These are phyloP conservation scores for Solanum paucissectum DNA, from an alignment of 257 asterid species.

Conservation along the genomic window DNA sequence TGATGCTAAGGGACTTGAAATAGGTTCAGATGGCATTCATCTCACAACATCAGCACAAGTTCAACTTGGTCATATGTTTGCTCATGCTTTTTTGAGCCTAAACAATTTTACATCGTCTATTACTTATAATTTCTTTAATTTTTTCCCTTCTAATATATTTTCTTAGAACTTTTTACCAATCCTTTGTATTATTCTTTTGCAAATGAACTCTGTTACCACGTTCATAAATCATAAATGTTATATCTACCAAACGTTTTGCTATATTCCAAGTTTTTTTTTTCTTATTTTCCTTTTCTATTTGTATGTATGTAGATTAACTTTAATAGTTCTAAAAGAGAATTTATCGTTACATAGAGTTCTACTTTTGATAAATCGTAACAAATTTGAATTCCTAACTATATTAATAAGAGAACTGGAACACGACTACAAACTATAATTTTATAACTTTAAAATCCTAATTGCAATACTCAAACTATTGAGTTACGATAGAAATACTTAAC, in stretches of 20 bases:
- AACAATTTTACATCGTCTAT: not conserved
- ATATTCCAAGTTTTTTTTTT: not conserved
- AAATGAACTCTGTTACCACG: not conserved
- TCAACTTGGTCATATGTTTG: constrained; percentile 42
- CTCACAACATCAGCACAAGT: constrained; percentile 43
- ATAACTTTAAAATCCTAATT: no score
- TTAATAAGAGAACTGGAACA: no score
- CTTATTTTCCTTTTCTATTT: not conserved
- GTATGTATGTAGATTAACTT: not conserved
- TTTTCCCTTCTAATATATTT: not conserved
- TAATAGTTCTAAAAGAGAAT: not conserved
- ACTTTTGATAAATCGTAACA: not conserved
- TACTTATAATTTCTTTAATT: not conserved
- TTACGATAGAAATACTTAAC: no score
- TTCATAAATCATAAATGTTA: not conserved
- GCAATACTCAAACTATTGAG: no score
- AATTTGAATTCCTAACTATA: no score
- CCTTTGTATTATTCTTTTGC: not conserved
- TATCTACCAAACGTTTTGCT: not conserved
- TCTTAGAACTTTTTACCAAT: not conserved
- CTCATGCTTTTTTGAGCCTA: constrained; percentile 24
- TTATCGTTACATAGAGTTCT: not conserved
- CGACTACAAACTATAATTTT: no score
- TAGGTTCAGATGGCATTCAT: constrained; percentile 39
- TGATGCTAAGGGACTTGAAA: constrained; percentile 46